A percentile compares a stretch with the other conserved stretches of the same genome.
These are phyloP conservation scores for Populus tomentosa DNA, from an alignment of 441 rosid species.

Conservation along the genomic window DNA sequence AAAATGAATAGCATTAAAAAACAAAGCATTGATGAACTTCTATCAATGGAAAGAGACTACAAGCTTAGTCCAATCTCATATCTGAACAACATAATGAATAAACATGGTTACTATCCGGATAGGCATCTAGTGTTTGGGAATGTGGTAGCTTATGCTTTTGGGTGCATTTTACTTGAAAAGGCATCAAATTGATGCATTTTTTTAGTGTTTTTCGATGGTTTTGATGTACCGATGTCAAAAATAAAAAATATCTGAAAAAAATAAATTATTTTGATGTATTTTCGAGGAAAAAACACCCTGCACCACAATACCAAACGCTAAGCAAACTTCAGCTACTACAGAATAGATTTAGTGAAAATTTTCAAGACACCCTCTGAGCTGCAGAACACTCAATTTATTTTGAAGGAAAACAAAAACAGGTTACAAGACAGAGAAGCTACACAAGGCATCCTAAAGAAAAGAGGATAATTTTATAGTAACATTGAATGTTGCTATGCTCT, in stretches of 20 bases:
- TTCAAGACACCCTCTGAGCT: background rate
- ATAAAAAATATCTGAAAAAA: no score
- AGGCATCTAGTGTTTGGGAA: background rate
- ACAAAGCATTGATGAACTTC: conserved; percentile 7
- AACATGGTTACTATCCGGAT: background rate
- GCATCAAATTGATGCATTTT: no score
- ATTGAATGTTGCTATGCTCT: background rate
- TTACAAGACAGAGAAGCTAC: background rate
- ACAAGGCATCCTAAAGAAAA: background rate
- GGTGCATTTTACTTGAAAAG: no score
- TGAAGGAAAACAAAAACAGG: background rate
- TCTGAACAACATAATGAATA: background rate
- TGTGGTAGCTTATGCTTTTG: no score
- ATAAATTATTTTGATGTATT: no score
- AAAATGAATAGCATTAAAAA: background rate
- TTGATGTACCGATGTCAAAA: no score
- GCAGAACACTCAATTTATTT: background rate
- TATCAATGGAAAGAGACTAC: background rate
- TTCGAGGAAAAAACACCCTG: no score
- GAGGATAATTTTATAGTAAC: background rate
- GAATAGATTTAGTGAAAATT: background rate
- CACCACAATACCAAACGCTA: no score
- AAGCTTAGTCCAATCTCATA: background rate
- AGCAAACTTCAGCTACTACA: background rate
- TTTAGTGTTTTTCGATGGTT: no score